Conservation (phyloP, 2,329 filamentous ascomycete genomes). For the Phoma sp. region DNA sequence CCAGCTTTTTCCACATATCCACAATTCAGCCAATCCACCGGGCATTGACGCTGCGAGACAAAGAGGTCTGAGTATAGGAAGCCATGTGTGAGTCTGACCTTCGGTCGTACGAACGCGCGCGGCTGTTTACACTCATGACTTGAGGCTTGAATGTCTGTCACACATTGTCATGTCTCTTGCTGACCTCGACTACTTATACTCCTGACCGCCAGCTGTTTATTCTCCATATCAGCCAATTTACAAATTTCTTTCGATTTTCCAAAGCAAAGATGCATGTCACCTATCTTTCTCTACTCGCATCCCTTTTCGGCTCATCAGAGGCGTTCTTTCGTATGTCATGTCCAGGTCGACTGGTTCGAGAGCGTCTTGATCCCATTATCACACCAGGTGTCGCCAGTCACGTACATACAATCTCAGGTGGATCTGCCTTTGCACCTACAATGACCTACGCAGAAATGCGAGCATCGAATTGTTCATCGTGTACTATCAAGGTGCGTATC, state of each 20-base stretch:
- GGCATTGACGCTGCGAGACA: slow-evolving; percentile 4
- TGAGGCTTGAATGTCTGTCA: slow-evolving; percentile 8
- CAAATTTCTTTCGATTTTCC: not conserved
- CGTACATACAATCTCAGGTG: slow-evolving; percentile 75
- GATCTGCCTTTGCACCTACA: slow-evolving; percentile 69
- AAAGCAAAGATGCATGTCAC: slow-evolving; percentile 23
- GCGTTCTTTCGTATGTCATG: slow-evolving; percentile 43
- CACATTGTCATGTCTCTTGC: not conserved
- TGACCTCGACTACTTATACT: slow-evolving; percentile 7
- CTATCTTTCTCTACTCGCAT: slow-evolving; percentile 20
- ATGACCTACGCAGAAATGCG: slow-evolving; percentile 68
- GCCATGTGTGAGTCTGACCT: slow-evolving; percentile 9
- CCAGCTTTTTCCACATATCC: slow-evolving; percentile 1
- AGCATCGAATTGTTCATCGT: slow-evolving; percentile 71
- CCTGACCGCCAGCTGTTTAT: not conserved
- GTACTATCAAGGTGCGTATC: slow-evolving; percentile 63
- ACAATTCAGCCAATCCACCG: not conserved
- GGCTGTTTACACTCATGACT: slow-evolving; percentile 3
- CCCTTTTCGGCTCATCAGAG: slow-evolving; percentile 22
- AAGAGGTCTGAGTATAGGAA: slow-evolving; percentile 5
- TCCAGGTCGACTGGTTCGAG: slow-evolving; percentile 35
- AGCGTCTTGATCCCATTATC: slow-evolving; percentile 73
- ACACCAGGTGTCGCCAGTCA: slow-evolving; percentile 67
- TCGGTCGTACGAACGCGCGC: slow-evolving; percentile 12
- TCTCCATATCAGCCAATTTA: not conserved